These are phyloP conservation scores for Neurospora sp. DNA, from an alignment of 2,329 filamentous ascomycete genomes.

Conservation along the genomic window DNA sequence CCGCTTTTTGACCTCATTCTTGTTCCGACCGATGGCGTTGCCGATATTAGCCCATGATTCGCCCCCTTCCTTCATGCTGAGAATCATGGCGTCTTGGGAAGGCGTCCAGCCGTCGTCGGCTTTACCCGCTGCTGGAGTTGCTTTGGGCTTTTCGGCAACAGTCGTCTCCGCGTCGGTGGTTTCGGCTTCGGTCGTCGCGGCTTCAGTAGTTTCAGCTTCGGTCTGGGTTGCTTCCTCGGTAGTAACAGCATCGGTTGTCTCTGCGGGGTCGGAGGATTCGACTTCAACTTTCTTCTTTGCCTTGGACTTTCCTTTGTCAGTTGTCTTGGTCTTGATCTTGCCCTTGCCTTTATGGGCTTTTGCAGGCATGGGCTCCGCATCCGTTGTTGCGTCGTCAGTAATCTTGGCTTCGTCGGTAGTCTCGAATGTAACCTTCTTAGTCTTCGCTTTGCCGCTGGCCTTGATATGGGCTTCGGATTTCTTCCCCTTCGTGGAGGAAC, in stretches of 20 bases:
- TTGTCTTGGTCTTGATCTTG: conserved; percentile 1
- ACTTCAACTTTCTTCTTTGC: background rate
- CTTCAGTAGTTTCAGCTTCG: background rate
- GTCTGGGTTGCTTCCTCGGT: background rate
- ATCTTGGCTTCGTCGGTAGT: background rate
- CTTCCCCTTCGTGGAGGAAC: background rate
- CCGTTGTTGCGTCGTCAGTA: background rate
- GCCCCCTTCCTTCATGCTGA: conserved; percentile 12
- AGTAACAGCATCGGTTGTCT: background rate
- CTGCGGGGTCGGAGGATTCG: background rate
- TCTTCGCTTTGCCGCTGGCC: background rate
- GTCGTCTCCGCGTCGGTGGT: background rate
- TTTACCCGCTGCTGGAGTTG: background rate
- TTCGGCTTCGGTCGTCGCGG: background rate
- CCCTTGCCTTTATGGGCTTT: background rate
- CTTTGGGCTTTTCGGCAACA: background rate
- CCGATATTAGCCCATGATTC: conserved; percentile 10
- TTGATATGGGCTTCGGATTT: background rate
- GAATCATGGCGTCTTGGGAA: conserved; percentile 14
- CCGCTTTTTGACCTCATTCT: conserved; percentile 3
- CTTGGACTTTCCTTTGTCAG: background rate
- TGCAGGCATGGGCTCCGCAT: background rate
- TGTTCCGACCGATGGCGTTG: conserved; percentile 2
- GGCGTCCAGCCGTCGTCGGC: conserved; percentile 10
- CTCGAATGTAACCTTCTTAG: background rate